Evolutionary conservation across 2,329 filamentous ascomycete species (phyloP).

Genomic region (Ceratocystis lukuohia): DNA sequence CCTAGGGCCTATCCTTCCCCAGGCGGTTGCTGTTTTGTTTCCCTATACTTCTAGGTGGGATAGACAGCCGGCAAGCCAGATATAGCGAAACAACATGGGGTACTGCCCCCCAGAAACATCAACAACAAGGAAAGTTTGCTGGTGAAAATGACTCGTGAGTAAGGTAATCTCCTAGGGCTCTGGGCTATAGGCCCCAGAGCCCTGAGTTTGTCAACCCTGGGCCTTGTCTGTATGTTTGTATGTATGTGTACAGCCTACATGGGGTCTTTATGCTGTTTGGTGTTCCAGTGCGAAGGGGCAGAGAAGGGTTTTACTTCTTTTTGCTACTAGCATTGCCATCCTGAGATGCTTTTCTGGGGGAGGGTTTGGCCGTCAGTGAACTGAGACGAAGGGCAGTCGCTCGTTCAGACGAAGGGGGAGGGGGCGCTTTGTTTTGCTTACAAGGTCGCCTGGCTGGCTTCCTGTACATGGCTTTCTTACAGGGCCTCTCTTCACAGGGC

Average conservation of each 20-base stretch:
- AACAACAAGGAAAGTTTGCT: background rate
- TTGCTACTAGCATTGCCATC: background rate
- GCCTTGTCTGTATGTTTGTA: no score
- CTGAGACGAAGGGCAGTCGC: background rate
- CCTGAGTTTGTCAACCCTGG: no score
- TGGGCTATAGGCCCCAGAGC: background rate
- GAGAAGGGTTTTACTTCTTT: background rate
- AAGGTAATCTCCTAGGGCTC: background rate
- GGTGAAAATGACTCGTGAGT: background rate
- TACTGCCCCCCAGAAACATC: background rate
- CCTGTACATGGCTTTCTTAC: no score
- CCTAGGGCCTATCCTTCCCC: background rate
- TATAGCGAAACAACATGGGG: background rate
- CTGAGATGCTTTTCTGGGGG: background rate
- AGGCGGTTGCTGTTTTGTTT: slow-evolving; percentile 1
- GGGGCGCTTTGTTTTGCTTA: background rate
- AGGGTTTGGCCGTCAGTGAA: background rate
- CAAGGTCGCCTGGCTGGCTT: no score
- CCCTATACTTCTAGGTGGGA: background rate
- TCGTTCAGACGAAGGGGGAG: background rate
- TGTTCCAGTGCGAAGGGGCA: background rate
- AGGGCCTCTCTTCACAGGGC: no score
- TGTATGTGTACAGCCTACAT: background rate
- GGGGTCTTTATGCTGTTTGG: background rate
- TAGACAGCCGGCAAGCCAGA: background rate